Conservation (phyloP, 345 rosid species). For the Salix arbutifolia region DNA sequence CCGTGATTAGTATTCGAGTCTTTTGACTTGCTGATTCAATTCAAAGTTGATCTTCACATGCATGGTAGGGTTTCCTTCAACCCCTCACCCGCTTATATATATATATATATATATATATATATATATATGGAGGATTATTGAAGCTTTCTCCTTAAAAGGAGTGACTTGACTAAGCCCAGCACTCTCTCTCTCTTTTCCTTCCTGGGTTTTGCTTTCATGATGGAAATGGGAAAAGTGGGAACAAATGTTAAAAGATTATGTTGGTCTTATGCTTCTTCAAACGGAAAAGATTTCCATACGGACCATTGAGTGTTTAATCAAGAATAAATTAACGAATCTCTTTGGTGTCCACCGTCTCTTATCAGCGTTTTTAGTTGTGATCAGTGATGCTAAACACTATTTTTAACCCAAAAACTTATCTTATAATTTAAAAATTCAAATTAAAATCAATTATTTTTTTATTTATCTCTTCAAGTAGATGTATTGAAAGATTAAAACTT, state of each 20-base stretch:
- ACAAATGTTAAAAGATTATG: not conserved
- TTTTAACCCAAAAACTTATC: no score
- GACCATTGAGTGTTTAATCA: conserved; percentile 34
- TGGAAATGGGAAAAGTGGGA: conserved; percentile 20
- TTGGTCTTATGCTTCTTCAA: conserved; percentile 1
- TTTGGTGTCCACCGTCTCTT: no score
- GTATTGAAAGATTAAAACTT: no score
- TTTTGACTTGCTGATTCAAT: not conserved
- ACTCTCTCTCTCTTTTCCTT: not conserved
- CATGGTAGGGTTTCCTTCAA: not conserved
- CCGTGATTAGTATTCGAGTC: conserved; percentile 8
- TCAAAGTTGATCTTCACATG: not conserved
- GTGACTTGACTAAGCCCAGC: conserved; percentile 43
- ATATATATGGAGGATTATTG: not conserved
- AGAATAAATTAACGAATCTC: not conserved
- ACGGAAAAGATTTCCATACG: conserved; percentile 23
- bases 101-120: not conserved
- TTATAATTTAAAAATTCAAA: no score
- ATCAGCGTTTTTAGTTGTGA: no score
- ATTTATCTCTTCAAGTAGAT: no score
- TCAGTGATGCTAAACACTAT: no score
- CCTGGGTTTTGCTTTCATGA: not conserved
- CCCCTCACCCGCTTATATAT: not conserved
- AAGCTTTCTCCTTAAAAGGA: conserved; percentile 39
- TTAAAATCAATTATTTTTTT: no score